phyloP scores from a whole-genome alignment of 2,329 filamentous ascomycete genomes.

The Xylariaceae sp. region DNA sequence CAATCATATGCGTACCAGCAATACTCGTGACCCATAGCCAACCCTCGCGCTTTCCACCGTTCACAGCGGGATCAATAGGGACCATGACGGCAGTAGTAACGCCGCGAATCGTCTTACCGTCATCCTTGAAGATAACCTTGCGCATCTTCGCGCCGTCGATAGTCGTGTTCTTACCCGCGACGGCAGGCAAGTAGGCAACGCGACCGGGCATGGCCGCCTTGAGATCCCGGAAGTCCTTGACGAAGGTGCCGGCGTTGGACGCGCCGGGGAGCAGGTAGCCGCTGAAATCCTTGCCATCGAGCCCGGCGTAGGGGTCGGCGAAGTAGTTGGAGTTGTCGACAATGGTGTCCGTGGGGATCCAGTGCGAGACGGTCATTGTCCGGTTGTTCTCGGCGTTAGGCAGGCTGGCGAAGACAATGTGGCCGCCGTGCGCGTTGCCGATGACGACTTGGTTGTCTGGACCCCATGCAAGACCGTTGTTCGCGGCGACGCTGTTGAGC shows the following conservation, averaged over 20 bases:
- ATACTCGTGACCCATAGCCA: slow-evolving; percentile 57
- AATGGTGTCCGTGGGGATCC: slow-evolving; percentile 39
- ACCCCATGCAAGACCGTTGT: slow-evolving; percentile 53
- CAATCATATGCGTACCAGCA: slow-evolving; percentile 43
- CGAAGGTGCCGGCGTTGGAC: slow-evolving; percentile 36
- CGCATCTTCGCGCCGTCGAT: slow-evolving; percentile 37
- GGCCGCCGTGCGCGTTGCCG: slow-evolving; percentile 40
- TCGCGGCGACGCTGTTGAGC: slow-evolving; percentile 43
- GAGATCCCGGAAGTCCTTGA: slow-evolving; percentile 28
- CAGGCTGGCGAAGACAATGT: slow-evolving; percentile 39
- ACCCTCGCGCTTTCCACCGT: slow-evolving; percentile 42
- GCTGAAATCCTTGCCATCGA: slow-evolving; percentile 41
- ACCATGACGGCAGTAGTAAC: slow-evolving; percentile 50
- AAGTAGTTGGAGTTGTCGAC: slow-evolving; percentile 58
- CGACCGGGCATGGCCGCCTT: slow-evolving; percentile 37
- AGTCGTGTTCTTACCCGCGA: slow-evolving; percentile 11
- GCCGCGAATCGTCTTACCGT: slow-evolving; percentile 45
- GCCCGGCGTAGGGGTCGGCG: slow-evolving; percentile 44
- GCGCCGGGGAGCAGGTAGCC: slow-evolving; percentile 50
- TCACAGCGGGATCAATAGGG: slow-evolving; percentile 43
- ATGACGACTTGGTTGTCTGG: slow-evolving; percentile 39
- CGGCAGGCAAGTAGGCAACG: slow-evolving; percentile 39
- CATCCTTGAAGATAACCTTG: slow-evolving; percentile 50
- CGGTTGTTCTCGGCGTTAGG: slow-evolving; percentile 23
- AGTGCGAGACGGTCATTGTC: slow-evolving; percentile 39